Base-by-base conservation (phyloP, 2,329 filamentous ascomycete species). In the Furcasterigmium furcatum region DNA sequence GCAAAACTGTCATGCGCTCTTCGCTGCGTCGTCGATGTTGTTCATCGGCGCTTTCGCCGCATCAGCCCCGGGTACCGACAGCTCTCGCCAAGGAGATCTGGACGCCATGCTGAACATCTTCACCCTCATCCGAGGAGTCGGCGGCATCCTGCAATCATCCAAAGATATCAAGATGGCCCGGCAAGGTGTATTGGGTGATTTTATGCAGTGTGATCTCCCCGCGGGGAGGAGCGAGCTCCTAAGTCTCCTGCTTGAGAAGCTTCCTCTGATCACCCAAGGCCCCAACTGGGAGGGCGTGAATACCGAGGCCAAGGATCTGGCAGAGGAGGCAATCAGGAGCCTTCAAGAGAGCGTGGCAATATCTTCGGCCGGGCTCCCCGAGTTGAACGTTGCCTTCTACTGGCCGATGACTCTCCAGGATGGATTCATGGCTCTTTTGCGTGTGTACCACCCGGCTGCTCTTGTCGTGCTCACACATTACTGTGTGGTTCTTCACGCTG, bases 31-130 rank as follows among this genome's bases (percentile, higher is more conserved):
- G 1, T 62, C 60, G 3, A 29, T 65, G 10, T 47, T 65, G 1
- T 52, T 56, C 6, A 57, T 65, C 13, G 53, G 56, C 5, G 55
- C 56, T 0, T 65, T 63, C 25, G 60, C 60, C 3, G 46, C 57
- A 9, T 46, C 46, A 53, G 4, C 29, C 44, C 12, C 53, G 50
- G 1, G 30, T 47, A 24, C 41, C 42, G 38, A 6, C 20, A 41
- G 5, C 34, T 46, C 8, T 51, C 44, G 10, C 42, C 48, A 9
- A 52, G 58, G 14, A 47, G 45, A 9, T 3, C 38, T 64, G 1
- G 57, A 59, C 5, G 59, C 62, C 25, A 41, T 64, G 22, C 24
- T 62, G 6, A 59, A 62, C 30, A 53, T 63, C 4, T 58, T 59
- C 38, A 47, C 55, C 6, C 51, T 64, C 3, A 46, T 55, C 7